Evolutionary conservation across 805 yeast genomes (phyloP), one percentile per base, ranked within the genome.

Genomic region (Saccharomycopsis guyanensis): DNA sequence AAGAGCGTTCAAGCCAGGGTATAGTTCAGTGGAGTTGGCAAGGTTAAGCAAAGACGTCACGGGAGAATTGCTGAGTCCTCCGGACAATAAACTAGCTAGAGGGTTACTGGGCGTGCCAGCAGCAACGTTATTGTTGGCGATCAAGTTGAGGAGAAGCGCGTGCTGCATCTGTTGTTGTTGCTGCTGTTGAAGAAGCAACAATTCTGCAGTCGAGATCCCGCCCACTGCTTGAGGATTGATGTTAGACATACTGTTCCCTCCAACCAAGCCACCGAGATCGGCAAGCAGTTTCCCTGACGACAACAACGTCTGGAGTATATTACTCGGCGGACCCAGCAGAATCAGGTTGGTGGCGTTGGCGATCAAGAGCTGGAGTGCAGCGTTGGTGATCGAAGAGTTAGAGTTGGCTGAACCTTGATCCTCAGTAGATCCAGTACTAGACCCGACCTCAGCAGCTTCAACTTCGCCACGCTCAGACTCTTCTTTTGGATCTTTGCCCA

Each of bases 111-210:
- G 7, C 24, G 22, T 23, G 23, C 15, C 19, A 47, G 51, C 22
- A 56, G 35, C 56, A n/a, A n/a, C n/a, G 44, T 20, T 50, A 47
- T 19, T 57, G 49, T 37, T 52, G 46, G 43, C 45, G 49, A 16
- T 44, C 39, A 44, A 40, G 45, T 31, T 55, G 52, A 34, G 35
- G 16, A 45, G 36, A 38, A 54, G 38, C 36, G 50, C 55, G 45
- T 55, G 58, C 43, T 52, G 56, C 37, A 43, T 42, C 44, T 47
- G 58, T 24, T 49, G 55, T 33, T 50, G 60, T 18, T 49, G 43
- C 44, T 53, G 56, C 35, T 55, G 57, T 40, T 52, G 55, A 31
- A 53, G 39, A 19, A 47, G 42, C 8, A 42, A 20, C 15, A 47
- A 45, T 2, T 49, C 51, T 2, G 51, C 33, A 23, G 47, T 42